Evolutionary conservation across 163 green algal genomes (phyloP), one percentile per base, ranked within the genome.

Genomic region (Chlorella variabilis): DNA sequence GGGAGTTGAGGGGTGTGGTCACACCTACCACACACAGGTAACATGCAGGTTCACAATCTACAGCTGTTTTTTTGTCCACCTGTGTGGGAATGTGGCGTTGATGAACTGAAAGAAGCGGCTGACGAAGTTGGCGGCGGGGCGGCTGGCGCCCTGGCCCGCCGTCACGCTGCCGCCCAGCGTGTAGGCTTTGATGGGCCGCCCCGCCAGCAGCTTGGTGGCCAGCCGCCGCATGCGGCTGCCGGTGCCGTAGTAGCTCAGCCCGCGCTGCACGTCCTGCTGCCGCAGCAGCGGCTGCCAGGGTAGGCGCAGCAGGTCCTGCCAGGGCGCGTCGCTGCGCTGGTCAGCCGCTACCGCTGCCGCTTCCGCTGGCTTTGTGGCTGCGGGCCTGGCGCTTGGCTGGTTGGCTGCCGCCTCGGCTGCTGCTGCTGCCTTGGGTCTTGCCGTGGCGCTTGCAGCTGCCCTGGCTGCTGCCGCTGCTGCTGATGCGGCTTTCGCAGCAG

Each of bases 151-250:
- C 11, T 49, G 45, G 70, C 70, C 70, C 4, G n/a, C 45, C 0
- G 70, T 77, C 31, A 77, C 70, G 48, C 70, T 77, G 70, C 41
- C 70, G n/a, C 70, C 70, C 21, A 77, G 7, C 0, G 70, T 77
- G 70, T 65, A 49, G 7, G 38, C 71, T 38, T 78, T 67, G 51
- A 78, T 67, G 0, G 71, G 71, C 27, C 51, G 20, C 23, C 71
- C 71, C 2, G 51, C 71, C 51, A 78, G 56, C 33, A 78, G 51
- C 71, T 78, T 78, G 36, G 33, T 21, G 4, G 56, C 71, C 71
- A 67, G 51, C 25, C 20, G 3, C 3, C 38, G 54, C 31, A 78
- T 25, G 3, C 71, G 71, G 20, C 34, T 25, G n/a, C 34, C 71
- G 34, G 45, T 78, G 51, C 71, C 71, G 20, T 54, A 78, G 36